Evolutionary conservation across 2,329 filamentous ascomycete genomes (phyloP).

Genomic region (Aspergillus fumigatiaffinis): DNA sequence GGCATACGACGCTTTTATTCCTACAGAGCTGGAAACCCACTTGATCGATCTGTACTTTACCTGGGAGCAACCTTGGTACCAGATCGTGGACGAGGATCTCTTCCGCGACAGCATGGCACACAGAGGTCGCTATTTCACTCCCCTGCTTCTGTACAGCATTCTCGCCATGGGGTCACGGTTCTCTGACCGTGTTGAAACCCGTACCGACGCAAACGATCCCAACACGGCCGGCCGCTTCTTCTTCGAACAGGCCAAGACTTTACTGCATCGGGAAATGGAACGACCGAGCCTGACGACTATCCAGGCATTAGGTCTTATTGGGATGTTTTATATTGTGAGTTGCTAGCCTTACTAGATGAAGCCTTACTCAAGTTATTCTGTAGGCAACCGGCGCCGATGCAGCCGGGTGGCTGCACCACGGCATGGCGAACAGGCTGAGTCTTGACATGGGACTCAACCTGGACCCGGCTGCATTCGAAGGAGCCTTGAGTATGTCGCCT

Average conservation of each 20-base stretch:
- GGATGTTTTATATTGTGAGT: constrained; percentile 24
- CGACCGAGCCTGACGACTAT: constrained; percentile 36
- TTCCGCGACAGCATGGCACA: constrained; percentile 28
- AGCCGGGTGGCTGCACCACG: constrained; percentile 36
- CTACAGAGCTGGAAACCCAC: constrained; percentile 25
- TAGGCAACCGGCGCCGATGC: constrained; percentile 35
- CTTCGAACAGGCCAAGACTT: constrained; percentile 23
- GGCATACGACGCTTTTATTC: neutral
- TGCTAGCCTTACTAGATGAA: neutral
- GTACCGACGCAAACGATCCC: constrained; percentile 26
- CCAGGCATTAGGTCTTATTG: constrained; percentile 33
- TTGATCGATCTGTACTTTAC: constrained; percentile 34
- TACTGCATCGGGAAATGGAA: constrained; percentile 19
- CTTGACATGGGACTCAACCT: constrained; percentile 40
- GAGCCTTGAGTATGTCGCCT: constrained; percentile 19
- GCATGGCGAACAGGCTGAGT: constrained; percentile 34
- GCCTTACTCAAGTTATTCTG: neutral
- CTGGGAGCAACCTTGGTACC: constrained; percentile 37
- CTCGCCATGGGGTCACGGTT: constrained; percentile 34
- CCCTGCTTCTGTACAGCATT: constrained; percentile 22
- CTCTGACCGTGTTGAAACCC: constrained; percentile 29
- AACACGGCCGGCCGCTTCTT: constrained; percentile 34
- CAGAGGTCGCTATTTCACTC: constrained; percentile 29
- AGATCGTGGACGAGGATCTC: constrained; percentile 33
- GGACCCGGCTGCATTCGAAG: constrained; percentile 26